Conservation (phyloP, 495 filamentous ascomycete species). For the Pyronema domesticum region DNA sequence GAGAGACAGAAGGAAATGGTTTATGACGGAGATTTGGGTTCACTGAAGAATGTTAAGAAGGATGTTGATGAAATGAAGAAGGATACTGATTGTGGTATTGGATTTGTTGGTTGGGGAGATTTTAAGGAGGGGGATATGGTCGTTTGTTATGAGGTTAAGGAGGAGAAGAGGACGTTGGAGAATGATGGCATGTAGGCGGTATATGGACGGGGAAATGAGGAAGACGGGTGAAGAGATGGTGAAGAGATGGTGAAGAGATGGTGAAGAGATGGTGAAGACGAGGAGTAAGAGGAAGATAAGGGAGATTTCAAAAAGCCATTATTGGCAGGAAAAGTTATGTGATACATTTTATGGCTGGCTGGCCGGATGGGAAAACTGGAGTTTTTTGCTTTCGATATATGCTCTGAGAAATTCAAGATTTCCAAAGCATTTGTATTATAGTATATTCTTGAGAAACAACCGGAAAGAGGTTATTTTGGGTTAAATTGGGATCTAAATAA, state of each 20-base stretch:
- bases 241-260: background rate
- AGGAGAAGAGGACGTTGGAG: conserved; percentile 52
- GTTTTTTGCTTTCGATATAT: too few species aligned
- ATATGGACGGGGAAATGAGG: too few species aligned
- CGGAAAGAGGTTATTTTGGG: too few species aligned
- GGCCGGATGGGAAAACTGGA: too few species aligned
- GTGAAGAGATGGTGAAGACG: background rate
- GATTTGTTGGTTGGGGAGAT: conserved; percentile 59
- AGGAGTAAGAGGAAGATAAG: background rate
- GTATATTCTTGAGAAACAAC: too few species aligned
- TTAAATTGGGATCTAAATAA: too few species aligned
- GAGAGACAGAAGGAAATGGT: conserved; percentile 43
- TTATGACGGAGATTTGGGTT: conserved; percentile 67
- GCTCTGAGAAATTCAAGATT: too few species aligned
- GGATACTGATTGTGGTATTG: conserved; percentile 80
- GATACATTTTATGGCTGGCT: too few species aligned
- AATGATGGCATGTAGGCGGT: background rate
- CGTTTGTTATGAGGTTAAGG: conserved; percentile 66
- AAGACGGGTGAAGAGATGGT: background rate
- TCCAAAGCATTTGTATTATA: too few species aligned
- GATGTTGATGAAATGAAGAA: conserved; percentile 77
- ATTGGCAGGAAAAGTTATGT: too few species aligned
- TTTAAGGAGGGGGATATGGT: conserved; percentile 69
- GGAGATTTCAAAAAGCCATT: too few species aligned
- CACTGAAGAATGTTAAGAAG: conserved; percentile 83